These are phyloP conservation scores for Curvularia verruculosa DNA, from an alignment of 2,329 filamentous ascomycete species.

Conservation along the genomic window DNA sequence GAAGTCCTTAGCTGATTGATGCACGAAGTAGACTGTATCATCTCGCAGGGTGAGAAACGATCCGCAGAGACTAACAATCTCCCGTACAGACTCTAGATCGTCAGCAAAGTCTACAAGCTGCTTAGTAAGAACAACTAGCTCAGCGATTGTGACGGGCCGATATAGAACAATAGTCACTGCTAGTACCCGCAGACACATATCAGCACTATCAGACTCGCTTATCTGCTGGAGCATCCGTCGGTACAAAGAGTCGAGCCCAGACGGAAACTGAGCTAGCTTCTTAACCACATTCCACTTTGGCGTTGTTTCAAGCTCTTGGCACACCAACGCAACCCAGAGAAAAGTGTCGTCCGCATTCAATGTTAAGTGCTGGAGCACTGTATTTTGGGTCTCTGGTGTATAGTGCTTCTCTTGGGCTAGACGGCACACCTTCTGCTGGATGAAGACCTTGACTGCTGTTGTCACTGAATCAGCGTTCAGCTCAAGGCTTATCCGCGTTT, in stretches of 20 bases:
- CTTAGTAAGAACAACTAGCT: conserved; percentile 41
- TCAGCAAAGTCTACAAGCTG: conserved; percentile 6
- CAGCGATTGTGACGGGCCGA: conserved; percentile 47
- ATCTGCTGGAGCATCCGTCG: conserved; percentile 49
- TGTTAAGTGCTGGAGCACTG: conserved; percentile 27
- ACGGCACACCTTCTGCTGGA: conserved; percentile 41
- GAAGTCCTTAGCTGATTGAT: conserved; percentile 55
- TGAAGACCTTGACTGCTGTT: conserved; percentile 48
- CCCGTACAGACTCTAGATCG: not conserved
- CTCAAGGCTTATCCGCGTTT: conserved; percentile 41
- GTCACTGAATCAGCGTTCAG: conserved; percentile 46
- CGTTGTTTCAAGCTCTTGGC: conserved; percentile 5
- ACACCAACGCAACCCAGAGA: conserved; percentile 1
- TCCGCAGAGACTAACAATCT: conserved; percentile 47
- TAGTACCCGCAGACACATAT: conserved; percentile 48
- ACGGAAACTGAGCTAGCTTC: conserved; percentile 40
- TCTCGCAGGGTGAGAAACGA: conserved; percentile 37
- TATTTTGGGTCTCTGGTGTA: conserved; percentile 47
- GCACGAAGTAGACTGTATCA: conserved; percentile 40
- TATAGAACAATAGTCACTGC: conserved; percentile 37
- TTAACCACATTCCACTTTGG: conserved; percentile 17
- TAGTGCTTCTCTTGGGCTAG: conserved; percentile 24
- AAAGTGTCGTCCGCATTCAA: conserved; percentile 30
- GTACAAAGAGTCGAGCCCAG: conserved; percentile 50
- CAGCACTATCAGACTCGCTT: conserved; percentile 29